These are phyloP conservation scores for Chaetothyriales sp. DNA, from an alignment of 2,329 filamentous ascomycete genomes.

Conservation along the genomic window DNA sequence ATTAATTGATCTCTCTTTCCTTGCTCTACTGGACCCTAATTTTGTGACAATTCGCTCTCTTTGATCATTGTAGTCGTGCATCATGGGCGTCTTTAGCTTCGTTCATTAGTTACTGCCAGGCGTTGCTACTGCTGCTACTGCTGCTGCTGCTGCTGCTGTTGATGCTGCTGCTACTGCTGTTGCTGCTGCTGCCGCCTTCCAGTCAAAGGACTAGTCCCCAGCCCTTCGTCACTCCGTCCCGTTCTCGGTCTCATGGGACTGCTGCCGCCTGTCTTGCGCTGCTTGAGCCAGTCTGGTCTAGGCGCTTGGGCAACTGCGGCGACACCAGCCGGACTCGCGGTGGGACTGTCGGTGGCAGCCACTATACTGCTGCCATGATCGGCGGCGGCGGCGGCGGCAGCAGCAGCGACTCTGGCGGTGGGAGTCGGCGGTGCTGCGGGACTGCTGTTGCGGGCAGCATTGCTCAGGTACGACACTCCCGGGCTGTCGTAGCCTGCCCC, in stretches of 20 bases:
- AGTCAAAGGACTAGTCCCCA: conserved; percentile 21
- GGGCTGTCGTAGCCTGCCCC: not conserved
- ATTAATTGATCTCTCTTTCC: too few relatives aligned
- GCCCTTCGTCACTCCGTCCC: conserved; percentile 20
- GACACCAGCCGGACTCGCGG: not conserved
- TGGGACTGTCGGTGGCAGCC: not conserved
- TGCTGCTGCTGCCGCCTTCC: not conserved
- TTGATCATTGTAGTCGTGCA: too few relatives aligned
- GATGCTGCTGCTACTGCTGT: not conserved
- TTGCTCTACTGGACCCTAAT: too few relatives aligned
- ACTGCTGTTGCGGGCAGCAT: not conserved
- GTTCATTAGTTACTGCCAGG: not conserved
- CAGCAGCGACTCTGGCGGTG: not conserved
- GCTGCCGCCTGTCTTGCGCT: conserved; percentile 6
- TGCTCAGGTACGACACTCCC: not conserved
- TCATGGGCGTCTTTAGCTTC: too few relatives aligned
- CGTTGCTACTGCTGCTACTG: too few relatives aligned
- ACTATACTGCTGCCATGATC: conserved; percentile 2
- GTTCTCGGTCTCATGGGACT: conserved; percentile 25
- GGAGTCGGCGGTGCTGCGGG: not conserved
- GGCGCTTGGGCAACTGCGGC: not conserved
- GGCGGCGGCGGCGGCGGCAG: not conserved
- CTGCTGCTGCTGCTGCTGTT: not conserved
- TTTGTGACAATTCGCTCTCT: too few relatives aligned
- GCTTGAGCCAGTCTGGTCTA: conserved; percentile 3